phyloP scores from a whole-genome alignment of 371 early-diverging fungal species.

The Phascolomyces articulosus region DNA sequence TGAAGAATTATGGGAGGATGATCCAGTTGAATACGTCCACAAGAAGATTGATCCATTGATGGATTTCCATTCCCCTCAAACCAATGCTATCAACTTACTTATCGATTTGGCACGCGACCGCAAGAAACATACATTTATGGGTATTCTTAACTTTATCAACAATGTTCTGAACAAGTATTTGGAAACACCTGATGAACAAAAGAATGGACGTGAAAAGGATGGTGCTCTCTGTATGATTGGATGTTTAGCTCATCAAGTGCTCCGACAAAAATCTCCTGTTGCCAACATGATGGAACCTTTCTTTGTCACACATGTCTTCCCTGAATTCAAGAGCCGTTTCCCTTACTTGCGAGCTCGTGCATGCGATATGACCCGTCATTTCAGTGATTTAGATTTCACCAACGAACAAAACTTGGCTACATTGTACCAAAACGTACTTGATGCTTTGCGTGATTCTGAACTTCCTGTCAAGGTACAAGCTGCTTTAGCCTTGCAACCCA shows the following conservation, averaged over 20 bases:
- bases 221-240: slow-evolving; percentile 88
- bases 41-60: slow-evolving; percentile 81
- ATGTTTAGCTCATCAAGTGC: slow-evolving; percentile 60
- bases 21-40: slow-evolving; percentile 91
- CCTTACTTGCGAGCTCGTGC: slow-evolving; percentile 80
- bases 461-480: slow-evolving; percentile 87
- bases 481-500: slow-evolving; percentile 75
- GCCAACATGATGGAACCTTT: slow-evolving; percentile 75
- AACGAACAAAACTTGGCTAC: slow-evolving; percentile 52
- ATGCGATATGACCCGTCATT: slow-evolving; percentile 43
- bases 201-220: slow-evolving; percentile 82
- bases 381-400: slow-evolving; percentile 42
- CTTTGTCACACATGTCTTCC: slow-evolving; percentile 81
- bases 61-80: slow-evolving; percentile 72
- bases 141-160: slow-evolving; percentile 77
- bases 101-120: slow-evolving; percentile 76
- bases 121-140: slow-evolving; percentile 76
- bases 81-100: slow-evolving; percentile 73
- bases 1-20: slow-evolving; percentile 87
- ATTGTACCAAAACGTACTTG: slow-evolving; percentile 66
- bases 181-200: slow-evolving; percentile 63
- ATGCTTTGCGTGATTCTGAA: slow-evolving; percentile 74
- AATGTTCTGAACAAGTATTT: slow-evolving; percentile 58
- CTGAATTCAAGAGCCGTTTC: slow-evolving; percentile 81
- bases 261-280: slow-evolving; percentile 69